Percentiles rank a stretch among this genome's conserved stretches.
Evolutionary conservation across 2,329 filamentous ascomycete species (phyloP).

Genomic region (Mollisia scopiformis): DNA sequence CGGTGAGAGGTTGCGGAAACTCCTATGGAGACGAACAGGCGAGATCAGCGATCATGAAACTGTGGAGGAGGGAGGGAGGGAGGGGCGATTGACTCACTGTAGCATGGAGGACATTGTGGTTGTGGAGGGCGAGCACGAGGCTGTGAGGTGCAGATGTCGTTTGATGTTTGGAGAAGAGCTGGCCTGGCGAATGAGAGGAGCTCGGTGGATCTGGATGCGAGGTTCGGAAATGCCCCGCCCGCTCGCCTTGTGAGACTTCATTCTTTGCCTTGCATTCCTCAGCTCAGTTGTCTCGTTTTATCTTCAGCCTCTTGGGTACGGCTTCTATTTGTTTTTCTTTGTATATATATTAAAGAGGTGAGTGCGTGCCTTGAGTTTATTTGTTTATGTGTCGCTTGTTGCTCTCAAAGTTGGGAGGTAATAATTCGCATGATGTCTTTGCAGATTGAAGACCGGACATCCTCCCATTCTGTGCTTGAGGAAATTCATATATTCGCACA

Average conservation of each 20-base stretch:
- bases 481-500: background rate
- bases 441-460: background rate
- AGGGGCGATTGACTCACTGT: background rate
- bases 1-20: slow-evolving; percentile 71
- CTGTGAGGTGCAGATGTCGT: background rate
- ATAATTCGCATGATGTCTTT: background rate
- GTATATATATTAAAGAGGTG: background rate
- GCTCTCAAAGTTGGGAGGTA: background rate
- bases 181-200: no score
- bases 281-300: background rate
- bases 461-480: no score
- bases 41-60: background rate
- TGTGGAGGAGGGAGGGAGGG: background rate
- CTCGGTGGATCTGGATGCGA: background rate
- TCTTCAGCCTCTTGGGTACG: background rate
- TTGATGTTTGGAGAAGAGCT: no score
- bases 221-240: background rate
- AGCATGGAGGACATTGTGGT: background rate
- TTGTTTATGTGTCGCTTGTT: background rate
- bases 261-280: background rate
- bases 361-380: background rate
- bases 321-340: background rate
- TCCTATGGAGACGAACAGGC: slow-evolving; percentile 20
- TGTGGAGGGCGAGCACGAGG: background rate
- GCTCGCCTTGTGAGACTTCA: background rate